Evolutionary conservation across 208 protist species (phyloP).

Genomic region (Kentomonas sorsogonicus): DNA sequence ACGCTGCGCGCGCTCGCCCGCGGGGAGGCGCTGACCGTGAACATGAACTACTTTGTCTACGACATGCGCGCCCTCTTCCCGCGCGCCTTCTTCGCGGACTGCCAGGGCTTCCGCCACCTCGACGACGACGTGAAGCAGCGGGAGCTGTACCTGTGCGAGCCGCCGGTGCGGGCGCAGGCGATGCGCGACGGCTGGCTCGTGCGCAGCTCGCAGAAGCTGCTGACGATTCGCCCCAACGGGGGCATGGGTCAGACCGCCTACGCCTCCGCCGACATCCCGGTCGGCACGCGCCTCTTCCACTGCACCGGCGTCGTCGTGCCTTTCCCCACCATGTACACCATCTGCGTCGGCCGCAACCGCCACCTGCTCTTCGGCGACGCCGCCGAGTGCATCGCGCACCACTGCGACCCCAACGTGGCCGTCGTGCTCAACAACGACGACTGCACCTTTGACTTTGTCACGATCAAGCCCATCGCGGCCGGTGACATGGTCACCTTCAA

Average conservation of each 20-base stretch:
- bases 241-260: slow-evolving; percentile 84
- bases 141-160: slow-evolving; percentile 76
- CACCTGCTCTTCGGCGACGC: slow-evolving; percentile 84
- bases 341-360: slow-evolving; percentile 60
- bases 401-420: slow-evolving; percentile 82
- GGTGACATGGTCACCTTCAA: slow-evolving; percentile 86
- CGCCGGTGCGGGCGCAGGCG: slow-evolving; percentile 67
- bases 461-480: slow-evolving; percentile 41
- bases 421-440: slow-evolving; percentile 45
- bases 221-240: slow-evolving; percentile 68
- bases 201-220: slow-evolving; percentile 32
- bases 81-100: slow-evolving; percentile 32
- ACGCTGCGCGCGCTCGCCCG: slow-evolving; percentile 28
- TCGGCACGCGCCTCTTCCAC: slow-evolving; percentile 55
- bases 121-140: slow-evolving; percentile 54
- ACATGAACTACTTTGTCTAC: slow-evolving; percentile 87
- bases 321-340: slow-evolving; percentile 88
- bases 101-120: slow-evolving; percentile 68
- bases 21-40: slow-evolving; percentile 45
- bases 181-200: slow-evolving; percentile 83
- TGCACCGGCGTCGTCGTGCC: slow-evolving; percentile 67
- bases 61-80: slow-evolving; percentile 75
- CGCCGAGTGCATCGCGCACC: slow-evolving; percentile 84
- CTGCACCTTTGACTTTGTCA: slow-evolving; percentile 66
- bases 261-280: slow-evolving; percentile 35